Base-by-base conservation (phyloP, 768 basidiomycete genomes). In the Pholiota molesta region DNA sequence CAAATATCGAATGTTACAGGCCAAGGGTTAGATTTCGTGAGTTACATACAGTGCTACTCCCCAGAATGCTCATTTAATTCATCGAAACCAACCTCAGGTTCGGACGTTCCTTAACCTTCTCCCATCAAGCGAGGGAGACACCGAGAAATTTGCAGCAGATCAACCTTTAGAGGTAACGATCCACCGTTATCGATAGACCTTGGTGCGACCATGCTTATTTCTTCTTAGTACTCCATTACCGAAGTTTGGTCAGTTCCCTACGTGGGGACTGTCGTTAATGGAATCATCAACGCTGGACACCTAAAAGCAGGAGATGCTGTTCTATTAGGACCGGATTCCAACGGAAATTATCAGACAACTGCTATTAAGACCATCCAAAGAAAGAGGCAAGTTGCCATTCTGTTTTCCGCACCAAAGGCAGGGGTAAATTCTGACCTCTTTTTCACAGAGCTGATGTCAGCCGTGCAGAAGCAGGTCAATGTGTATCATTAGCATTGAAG, bases 1-100 rank as follows among this genome's bases (percentile, higher is more conserved):
- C 89, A 90, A 71, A 79, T 96, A 21, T 97, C 95, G 3, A 99
- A 98, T 72, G 94, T 97, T 14, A 96, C 94, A 1, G 97, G 96
- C n/a, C 86, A 92, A 66, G 94, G 95, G 3, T 84, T 97, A 11
- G 88, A 93, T 68, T 81, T 84, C 66, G 90, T 94, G 66, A 52
- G 83, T 66, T 3, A 60, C 29, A 45, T 16, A n/a, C 54, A 51
- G 44, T 35, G 44, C 29, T 26, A 16, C 9, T 16, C 6, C 33
- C 7, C 21, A 28, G 51, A 45, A 51, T 6, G 52, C 35, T 66
- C 28, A 57, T 35, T 11, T 61, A 35, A 28, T n/a, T 35, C 31
- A 45, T 28, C 55, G 19, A 64, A 92, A 91, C 75, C 7, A 28
- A 49, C 14, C 8, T 26, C 5, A 49, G 47, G 47, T 98, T 58